Percentiles rank a stretch among this genome's conserved stretches.
Conservation (phyloP, 1,284 basidiomycete genomes). For the Cystobasidiaceae sp. region DNA sequence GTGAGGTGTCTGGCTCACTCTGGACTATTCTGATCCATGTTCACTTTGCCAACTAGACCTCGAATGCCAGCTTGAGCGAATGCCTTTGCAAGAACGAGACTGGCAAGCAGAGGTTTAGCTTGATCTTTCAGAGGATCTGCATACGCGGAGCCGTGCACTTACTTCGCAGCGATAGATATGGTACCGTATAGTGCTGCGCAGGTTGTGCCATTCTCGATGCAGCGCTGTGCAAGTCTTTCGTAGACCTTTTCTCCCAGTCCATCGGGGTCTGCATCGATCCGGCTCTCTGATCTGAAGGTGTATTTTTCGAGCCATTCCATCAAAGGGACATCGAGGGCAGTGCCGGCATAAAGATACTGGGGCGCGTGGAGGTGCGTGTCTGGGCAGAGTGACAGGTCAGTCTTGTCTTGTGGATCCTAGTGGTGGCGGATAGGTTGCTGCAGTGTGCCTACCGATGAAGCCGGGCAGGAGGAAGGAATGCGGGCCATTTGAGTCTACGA, state of each 20-base stretch:
- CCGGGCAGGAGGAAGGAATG: constrained; percentile 67
- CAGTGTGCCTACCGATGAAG: constrained; percentile 50
- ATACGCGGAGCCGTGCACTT: constrained; percentile 35
- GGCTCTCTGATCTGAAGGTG: constrained; percentile 65
- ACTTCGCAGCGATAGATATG: constrained; percentile 73
- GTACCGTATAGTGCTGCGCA: constrained; percentile 72
- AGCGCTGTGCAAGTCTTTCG: constrained; percentile 56
- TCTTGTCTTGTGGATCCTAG: neutral
- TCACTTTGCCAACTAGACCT: constrained; percentile 74
- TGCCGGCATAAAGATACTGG: constrained; percentile 78
- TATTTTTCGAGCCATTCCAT: constrained; percentile 70
- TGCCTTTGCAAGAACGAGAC: constrained; percentile 64
- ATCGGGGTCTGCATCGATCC: constrained; percentile 58
- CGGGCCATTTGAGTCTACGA: constrained; percentile 46
- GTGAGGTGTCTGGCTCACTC: constrained; percentile 30
- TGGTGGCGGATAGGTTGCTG: neutral
- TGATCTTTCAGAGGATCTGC: neutral
- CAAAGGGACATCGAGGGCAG: constrained; percentile 71
- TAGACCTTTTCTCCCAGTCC: constrained; percentile 62
- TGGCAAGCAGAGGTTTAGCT: constrained; percentile 41
- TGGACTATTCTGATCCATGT: constrained; percentile 58
- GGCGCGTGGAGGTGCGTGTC: constrained; percentile 80
- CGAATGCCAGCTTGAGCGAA: constrained; percentile 68
- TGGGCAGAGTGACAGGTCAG: constrained; percentile 41
- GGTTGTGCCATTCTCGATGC: constrained; percentile 68